Conservation (phyloP, 1,139 yeast species). For the Pichia sorboxylosa region DNA sequence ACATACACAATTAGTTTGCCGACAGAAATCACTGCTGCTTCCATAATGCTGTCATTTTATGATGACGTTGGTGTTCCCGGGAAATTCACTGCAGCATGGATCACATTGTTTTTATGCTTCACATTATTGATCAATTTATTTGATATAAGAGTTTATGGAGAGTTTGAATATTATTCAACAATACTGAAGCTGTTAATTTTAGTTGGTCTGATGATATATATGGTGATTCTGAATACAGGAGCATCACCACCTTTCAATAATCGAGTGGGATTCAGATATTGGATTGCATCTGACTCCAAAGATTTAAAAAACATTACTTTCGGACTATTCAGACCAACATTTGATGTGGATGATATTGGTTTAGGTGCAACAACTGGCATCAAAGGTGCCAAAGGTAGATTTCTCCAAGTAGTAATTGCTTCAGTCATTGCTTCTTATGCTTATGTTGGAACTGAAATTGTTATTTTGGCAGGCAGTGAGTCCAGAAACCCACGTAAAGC, state of each 20-base stretch:
- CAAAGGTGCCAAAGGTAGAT: constrained; percentile 53
- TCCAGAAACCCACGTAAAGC: constrained; percentile 72
- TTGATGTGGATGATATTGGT: constrained; percentile 47
- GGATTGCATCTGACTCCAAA: constrained; percentile 46
- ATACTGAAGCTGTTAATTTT: constrained; percentile 47
- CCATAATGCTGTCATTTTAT: constrained; percentile 61
- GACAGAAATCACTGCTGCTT: constrained; percentile 70
- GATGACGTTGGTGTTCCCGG: constrained; percentile 41
- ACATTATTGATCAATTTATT: constrained; percentile 40
- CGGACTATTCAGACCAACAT: constrained; percentile 66
- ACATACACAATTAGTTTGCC: constrained; percentile 67
- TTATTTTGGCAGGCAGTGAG: constrained; percentile 79
- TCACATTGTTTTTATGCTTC: constrained; percentile 38
- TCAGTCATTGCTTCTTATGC: constrained; percentile 58
- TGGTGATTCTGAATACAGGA: constrained; percentile 55
- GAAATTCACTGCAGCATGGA: constrained; percentile 53
- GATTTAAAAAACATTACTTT: constrained; percentile 38
- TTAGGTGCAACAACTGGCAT: constrained; percentile 39
- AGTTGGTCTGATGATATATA: constrained; percentile 44
- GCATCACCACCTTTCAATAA: constrained; percentile 26
- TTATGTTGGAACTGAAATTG: constrained; percentile 72
- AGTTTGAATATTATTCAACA: constrained; percentile 55
- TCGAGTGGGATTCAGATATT: constrained; percentile 52
- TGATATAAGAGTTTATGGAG: constrained; percentile 66
- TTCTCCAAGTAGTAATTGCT: constrained; percentile 55